phyloP scores from a whole-genome alignment of 768 basidiomycete genomes.

The Leccinum rimulosum region DNA sequence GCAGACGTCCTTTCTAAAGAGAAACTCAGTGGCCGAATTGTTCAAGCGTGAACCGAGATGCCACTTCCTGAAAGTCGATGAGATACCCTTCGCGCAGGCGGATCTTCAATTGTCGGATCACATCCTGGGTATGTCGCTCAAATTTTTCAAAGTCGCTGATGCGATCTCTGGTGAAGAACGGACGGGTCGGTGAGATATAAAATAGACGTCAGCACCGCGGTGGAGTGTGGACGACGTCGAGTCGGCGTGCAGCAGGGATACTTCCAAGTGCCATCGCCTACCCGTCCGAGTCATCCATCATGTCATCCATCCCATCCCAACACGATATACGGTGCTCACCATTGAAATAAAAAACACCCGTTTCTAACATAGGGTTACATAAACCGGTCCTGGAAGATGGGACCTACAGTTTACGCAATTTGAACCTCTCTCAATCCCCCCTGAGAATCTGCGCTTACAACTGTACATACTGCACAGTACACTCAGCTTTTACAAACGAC shows the following conservation, averaged over 20 bases:
- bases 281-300: not conserved
- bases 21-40: slow-evolving; percentile 50
- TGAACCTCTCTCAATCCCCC: not conserved
- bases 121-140: slow-evolving; percentile 35
- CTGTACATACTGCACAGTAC: not conserved
- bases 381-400: too few species aligned
- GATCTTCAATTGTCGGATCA: slow-evolving; percentile 31
- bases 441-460: not conserved
- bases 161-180: slow-evolving; percentile 41
- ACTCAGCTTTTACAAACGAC: slow-evolving; percentile 36
- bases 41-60: slow-evolving; percentile 51
- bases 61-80: slow-evolving; percentile 44
- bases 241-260: slow-evolving; percentile 6
- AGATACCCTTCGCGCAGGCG: slow-evolving; percentile 36
- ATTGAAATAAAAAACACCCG: slow-evolving; percentile 42
- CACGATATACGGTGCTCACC: slow-evolving; percentile 16
- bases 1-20: slow-evolving; percentile 44
- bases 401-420: not conserved
- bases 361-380: slow-evolving; percentile 29
- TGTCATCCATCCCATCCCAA: not conserved
- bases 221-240: not conserved
- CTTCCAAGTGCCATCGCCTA: slow-evolving; percentile 38
- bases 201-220: not conserved
- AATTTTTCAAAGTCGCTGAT: slow-evolving; percentile 42
- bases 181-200: slow-evolving; percentile 43